Evolutionary conservation across 108 stramenopile species (phyloP), one percentile per base, ranked within the genome.

Genomic region (Aureococcus anophagefferens): DNA sequence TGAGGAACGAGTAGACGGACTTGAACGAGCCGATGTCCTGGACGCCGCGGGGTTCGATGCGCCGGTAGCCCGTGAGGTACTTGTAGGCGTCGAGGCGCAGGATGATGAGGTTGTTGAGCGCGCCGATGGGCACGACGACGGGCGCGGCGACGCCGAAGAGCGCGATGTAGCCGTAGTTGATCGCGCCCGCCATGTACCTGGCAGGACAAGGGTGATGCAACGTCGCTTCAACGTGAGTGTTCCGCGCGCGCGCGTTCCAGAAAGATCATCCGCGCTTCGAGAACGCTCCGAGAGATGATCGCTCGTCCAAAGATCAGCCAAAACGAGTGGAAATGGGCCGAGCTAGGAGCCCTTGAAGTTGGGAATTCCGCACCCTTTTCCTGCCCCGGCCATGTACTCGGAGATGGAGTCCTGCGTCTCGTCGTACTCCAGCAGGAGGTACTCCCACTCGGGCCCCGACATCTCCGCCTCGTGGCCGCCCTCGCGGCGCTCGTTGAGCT

Each of bases 1-100:
- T 77, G 65, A 86, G 74, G 69, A 83, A 45, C 18, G 62, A 30
- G 28, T 83, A 79, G 65, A 86, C 75, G 40, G 45, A 63, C 46
- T 79, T 35, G 83, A 83, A 86, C 3, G 79, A 80, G 45, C 85
- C 85, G 32, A 86, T 84, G 74, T 82, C 83, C 45, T 82, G 35
- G 30, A 79, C 77, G 29, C 70, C 76, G 29, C 67, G 37, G 1
- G 80, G 74, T 35, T 76, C 77, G 25, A 80, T 80, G 30, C 81
- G 62, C 11, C 77, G 81, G 34, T 66, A 63, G 33, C 73, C 65
- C 46, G 77, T 64, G 37, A 73, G 75, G 25, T 84, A 77, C 67
- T 86, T 86, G 79, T 69, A 84, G 4, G 72, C 78, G 62, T 84
- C 81, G 5, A 82, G 40, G n/a, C 82, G 71, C 29, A 83, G 69